Conservation (phyloP, 129 eudicot genomes). For the Erigeron canadensis region DNA sequence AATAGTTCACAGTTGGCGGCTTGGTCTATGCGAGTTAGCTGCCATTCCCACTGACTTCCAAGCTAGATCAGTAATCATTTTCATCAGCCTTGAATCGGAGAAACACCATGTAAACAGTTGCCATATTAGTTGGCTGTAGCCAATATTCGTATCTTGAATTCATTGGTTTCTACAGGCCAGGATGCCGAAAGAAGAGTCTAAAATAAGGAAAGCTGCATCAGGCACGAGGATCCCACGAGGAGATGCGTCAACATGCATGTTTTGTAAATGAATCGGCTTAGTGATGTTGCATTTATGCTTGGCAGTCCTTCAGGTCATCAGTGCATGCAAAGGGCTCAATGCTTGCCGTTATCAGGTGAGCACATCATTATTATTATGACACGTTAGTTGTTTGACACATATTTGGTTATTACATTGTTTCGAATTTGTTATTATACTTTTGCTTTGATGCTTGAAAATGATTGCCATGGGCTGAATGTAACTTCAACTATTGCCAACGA, state of each 20-base stretch:
- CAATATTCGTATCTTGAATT: conserved; percentile 66
- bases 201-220: conserved; percentile 49
- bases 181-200: conserved; percentile 72
- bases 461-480: not conserved
- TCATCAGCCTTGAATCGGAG: no score
- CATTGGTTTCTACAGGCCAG: conserved; percentile 77
- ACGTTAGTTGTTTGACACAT: not conserved
- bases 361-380: not conserved
- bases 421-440: not conserved
- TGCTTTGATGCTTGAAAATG: conserved; percentile 9
- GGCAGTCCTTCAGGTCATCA: conserved; percentile 25
- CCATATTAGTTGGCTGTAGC: conserved; percentile 50
- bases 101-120: no score
- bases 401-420: conserved; percentile 10
- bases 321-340: conserved; percentile 7
- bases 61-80: no score
- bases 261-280: conserved; percentile 34
- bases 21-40: no score
- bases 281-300: conserved; percentile 23
- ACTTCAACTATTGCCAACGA: not conserved
- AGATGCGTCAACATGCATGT: conserved; percentile 34
- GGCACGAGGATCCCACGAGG: conserved; percentile 37
- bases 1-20: no score
- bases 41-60: no score
- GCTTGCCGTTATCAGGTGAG: conserved; percentile 30